Evolutionary conservation across 163 green algal species (phyloP).

Genomic region (Volvox carteri): DNA sequence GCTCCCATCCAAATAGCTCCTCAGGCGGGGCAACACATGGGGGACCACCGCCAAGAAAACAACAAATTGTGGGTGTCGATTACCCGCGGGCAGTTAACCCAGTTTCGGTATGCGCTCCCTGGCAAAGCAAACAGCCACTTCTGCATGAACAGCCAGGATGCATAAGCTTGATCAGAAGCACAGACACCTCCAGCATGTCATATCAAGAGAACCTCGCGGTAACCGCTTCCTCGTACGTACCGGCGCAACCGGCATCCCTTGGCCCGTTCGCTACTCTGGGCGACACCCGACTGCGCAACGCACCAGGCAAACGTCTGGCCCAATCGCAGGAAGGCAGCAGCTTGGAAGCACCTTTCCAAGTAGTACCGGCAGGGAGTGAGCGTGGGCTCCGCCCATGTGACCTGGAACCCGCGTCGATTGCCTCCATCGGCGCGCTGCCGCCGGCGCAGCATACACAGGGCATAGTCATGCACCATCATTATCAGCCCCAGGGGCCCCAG

Average conservation of each 20-base stretch:
- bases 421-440: background rate
- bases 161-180: background rate
- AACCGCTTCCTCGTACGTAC: background rate
- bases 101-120: background rate
- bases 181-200: background rate
- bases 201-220: background rate
- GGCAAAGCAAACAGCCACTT: background rate
- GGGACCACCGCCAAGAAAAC: background rate
- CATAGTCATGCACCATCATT: background rate
- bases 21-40: background rate
- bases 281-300: background rate
- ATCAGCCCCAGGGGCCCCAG: background rate
- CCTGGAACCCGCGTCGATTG: no score
- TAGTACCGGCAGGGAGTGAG: no score
- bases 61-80: background rate
- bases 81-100: background rate
- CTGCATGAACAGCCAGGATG: background rate
- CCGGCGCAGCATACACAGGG: background rate
- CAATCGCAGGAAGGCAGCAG: background rate
- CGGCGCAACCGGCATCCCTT: background rate
- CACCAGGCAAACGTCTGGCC: background rate
- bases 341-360: background rate
- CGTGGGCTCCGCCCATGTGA: no score
- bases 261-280: background rate
- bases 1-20: background rate